Evolutionary conservation across 2,329 filamentous ascomycete genomes (phyloP), one percentile per base, ranked within the genome.

Genomic region (Aspergillus viridinutans): DNA sequence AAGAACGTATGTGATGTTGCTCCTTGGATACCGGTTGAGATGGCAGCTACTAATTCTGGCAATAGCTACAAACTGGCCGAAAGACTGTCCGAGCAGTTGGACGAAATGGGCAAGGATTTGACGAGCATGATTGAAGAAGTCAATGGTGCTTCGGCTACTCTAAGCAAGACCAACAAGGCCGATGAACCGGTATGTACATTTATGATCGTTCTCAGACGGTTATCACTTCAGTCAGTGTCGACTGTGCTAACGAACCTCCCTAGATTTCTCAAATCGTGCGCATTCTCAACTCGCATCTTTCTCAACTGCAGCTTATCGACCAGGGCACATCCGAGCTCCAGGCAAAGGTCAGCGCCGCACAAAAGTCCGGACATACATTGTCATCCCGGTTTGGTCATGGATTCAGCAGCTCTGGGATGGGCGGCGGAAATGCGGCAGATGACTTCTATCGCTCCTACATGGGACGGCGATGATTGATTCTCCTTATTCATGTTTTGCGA

Each of bases 71-170:
- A 96, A 81, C 80, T 95, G 53, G 94, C 94, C 1, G 94, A 99
- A 81, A 94, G 91, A 74, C 83, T 97, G 62, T 91, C 91, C 10
- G 90, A 96, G 70, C 86, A 90, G 63, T 81, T 99, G 62, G 92
- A 96, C 57, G 92, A 96, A 66, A 95, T 97, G 85, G 92, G 91
- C 69, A 90, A 91, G 71, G 92, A 96, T 71, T 81, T 99, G 61
- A 87, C 86, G 50, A 93, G 91, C 77, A 97, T 99, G 92, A 96
- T 99, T 66, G 92, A 96, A 71, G 94, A 97, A 76, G 96, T 99
- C 72, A 99, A 99, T 72, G 86, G 88, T 65, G 93, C 95, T 60
- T 94, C 90, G n/a, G 84, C 90, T 54, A 91, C 87, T 25, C 79
- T 99, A 63, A 93, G 86, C 81, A 96, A 95, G 82, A 91, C 89